Evolutionary conservation across 495 filamentous ascomycete genomes (phyloP).

Genomic region (Aeminium ludgeri): DNA sequence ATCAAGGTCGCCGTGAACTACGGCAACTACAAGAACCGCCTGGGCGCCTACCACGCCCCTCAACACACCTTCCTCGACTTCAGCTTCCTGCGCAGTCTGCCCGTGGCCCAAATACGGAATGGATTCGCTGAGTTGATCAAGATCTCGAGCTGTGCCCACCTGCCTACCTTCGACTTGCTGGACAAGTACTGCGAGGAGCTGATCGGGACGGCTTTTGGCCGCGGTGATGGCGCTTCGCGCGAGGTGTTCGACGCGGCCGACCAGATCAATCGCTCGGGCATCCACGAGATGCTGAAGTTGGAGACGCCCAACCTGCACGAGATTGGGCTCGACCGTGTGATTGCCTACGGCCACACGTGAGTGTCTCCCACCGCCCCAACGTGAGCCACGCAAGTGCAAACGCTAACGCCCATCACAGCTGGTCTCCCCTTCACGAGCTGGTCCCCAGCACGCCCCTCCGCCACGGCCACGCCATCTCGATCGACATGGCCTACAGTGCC

Average conservation of each 20-base stretch:
- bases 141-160: conserved; percentile 45
- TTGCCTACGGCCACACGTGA: conserved; percentile 51
- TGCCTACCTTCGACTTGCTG: conserved; percentile 40
- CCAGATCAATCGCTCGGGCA: conserved; percentile 40
- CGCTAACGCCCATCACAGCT: conserved; percentile 29
- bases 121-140: conserved; percentile 53
- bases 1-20: conserved; percentile 54
- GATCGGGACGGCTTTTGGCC: conserved; percentile 39
- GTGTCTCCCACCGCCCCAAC: conserved; percentile 7
- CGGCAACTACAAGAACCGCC: conserved; percentile 46
- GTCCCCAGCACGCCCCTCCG: conserved; percentile 41
- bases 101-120: conserved; percentile 43
- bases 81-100: conserved; percentile 42
- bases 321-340: conserved; percentile 44
- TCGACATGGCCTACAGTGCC: conserved; percentile 51
- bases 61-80: conserved; percentile 50
- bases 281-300: conserved; percentile 45
- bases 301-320: conserved; percentile 49
- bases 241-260: conserved; percentile 40
- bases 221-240: conserved; percentile 29
- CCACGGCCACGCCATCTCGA: conserved; percentile 48
- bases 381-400: background rate
- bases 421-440: conserved; percentile 47
- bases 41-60: conserved; percentile 51
- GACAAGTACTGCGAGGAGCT: conserved; percentile 44